Percentiles rank a stretch among this genome's conserved stretches.
Conservation (phyloP, 371 early-diverging fungal species). For the Entomophthora muscae region DNA sequence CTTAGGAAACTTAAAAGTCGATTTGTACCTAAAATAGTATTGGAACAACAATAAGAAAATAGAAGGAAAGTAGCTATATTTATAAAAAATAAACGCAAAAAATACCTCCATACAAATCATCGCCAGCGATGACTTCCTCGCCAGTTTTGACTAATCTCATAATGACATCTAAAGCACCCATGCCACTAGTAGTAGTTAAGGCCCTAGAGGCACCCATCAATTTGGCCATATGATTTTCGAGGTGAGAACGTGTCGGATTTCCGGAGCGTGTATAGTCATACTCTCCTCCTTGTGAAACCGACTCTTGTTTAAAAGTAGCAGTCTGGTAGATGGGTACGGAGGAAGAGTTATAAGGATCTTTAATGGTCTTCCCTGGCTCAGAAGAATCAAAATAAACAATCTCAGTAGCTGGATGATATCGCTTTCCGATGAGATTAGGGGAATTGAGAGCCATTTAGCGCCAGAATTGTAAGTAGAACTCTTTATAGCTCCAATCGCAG, state of each 20-base stretch:
- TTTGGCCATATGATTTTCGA: conserved; percentile 75
- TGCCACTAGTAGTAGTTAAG: conserved; percentile 66
- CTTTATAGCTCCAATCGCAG: too few relatives aligned
- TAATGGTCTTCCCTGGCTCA: conserved; percentile 18
- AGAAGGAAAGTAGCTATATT: too few relatives aligned
- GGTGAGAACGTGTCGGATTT: conserved; percentile 73
- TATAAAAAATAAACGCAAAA: neutral
- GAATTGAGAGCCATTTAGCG: neutral
- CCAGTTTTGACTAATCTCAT: conserved; percentile 56
- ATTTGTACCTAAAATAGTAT: conserved; percentile 42
- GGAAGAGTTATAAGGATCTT: conserved; percentile 76
- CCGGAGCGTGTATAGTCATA: conserved; percentile 86
- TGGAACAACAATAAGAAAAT: too few relatives aligned
- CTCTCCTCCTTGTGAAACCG: conserved; percentile 62
- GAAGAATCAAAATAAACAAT: conserved; percentile 64
- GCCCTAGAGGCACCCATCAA: conserved; percentile 64
- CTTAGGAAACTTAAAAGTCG: conserved; percentile 55
- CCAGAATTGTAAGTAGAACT: too few relatives aligned
- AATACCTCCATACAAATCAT: conserved; percentile 73
- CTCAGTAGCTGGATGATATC: conserved; percentile 72
- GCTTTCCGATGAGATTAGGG: conserved; percentile 7
- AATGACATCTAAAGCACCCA: conserved; percentile 76
- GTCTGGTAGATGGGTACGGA: conserved; percentile 92
- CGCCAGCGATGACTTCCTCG: conserved; percentile 71
- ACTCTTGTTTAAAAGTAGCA: conserved; percentile 84